Evolutionary conservation across 164 flowering plant genomes (phyloP).

Genomic region (Berberis thunbergii): DNA sequence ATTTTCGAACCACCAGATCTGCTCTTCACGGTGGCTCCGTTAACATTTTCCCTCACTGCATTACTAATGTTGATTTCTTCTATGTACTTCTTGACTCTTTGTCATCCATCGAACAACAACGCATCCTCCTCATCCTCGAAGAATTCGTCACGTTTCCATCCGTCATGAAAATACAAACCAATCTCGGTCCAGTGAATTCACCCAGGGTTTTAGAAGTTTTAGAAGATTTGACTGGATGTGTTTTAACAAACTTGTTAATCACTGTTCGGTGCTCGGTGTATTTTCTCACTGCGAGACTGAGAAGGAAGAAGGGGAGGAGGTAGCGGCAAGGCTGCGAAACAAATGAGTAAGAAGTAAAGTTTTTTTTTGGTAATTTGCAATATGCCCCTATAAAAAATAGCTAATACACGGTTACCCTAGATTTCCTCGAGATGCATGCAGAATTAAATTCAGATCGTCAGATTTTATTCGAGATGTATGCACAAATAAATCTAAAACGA

Average conservation of each 20-base stretch:
- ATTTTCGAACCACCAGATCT: constrained; percentile 2
- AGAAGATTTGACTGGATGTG: background rate
- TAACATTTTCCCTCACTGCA: background rate
- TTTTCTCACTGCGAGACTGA: background rate
- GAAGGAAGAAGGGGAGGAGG: too few species aligned
- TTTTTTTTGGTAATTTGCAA: too few species aligned
- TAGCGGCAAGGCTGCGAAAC: too few species aligned
- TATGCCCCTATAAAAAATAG: too few species aligned
- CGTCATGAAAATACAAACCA: constrained; percentile 47
- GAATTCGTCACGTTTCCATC: constrained; percentile 75
- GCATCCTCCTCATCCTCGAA: constrained; percentile 56
- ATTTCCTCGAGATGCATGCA: too few species aligned
- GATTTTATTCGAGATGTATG: too few species aligned
- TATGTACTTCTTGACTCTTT: constrained; percentile 50
- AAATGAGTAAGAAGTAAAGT: too few species aligned
- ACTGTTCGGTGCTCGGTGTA: background rate
- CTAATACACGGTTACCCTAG: too few species aligned
- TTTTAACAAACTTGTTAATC: background rate
- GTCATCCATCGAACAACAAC: constrained; percentile 11
- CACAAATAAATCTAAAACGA: too few species aligned
- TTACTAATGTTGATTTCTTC: constrained; percentile 43
- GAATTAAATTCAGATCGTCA: too few species aligned
- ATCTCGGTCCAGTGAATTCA: constrained; percentile 12
- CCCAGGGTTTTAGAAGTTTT: too few species aligned
- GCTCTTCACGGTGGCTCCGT: background rate